Percentiles rank a stretch among this genome's conserved stretches.
These are phyloP conservation scores for Sphagnum contortum DNA, from an alignment of 225 moss, liverwort and hornwort genomes.

Conservation along the genomic window DNA sequence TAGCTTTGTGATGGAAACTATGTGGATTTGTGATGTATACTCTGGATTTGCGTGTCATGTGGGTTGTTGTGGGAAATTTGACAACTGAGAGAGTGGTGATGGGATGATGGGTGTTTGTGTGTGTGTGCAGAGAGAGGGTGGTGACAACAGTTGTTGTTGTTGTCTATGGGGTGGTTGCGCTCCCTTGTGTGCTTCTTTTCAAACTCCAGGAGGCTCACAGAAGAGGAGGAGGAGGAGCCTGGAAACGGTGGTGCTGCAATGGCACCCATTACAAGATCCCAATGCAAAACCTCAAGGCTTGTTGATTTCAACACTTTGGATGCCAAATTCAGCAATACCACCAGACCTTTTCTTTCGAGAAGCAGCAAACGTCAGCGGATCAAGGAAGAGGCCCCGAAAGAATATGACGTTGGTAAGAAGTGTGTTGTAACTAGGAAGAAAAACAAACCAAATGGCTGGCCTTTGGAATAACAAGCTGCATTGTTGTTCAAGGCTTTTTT, in stretches of 20 bases:
- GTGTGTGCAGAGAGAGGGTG: too few relatives aligned
- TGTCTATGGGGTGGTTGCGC: constrained; percentile 30
- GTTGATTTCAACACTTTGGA: not conserved
- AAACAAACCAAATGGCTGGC: not conserved
- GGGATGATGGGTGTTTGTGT: too few relatives aligned
- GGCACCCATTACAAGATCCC: constrained; percentile 16
- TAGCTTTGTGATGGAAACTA: too few relatives aligned
- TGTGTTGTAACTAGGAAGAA: not conserved
- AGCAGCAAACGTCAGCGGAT: constrained; percentile 13
- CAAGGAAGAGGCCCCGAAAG: constrained; percentile 12
- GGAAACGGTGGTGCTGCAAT: constrained; percentile 7
- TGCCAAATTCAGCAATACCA: constrained; percentile 1
- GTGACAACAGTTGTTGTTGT: not conserved
- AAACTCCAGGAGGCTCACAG: constrained; percentile 5
- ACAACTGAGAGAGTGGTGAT: too few relatives aligned
- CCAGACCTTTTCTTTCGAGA: constrained; percentile 2
- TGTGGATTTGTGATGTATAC: too few relatives aligned
- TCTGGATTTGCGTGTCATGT: too few relatives aligned
- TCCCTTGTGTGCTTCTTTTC: constrained; percentile 28
- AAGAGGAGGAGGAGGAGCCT: not conserved
- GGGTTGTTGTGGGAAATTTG: too few relatives aligned
- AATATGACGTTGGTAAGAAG: not conserved
- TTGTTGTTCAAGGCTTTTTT: not conserved
- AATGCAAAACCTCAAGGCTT: constrained; percentile 1
- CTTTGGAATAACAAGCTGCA: not conserved